Conservation (phyloP, 768 basidiomycete genomes). For the Termitomyces bulborhizus region DNA sequence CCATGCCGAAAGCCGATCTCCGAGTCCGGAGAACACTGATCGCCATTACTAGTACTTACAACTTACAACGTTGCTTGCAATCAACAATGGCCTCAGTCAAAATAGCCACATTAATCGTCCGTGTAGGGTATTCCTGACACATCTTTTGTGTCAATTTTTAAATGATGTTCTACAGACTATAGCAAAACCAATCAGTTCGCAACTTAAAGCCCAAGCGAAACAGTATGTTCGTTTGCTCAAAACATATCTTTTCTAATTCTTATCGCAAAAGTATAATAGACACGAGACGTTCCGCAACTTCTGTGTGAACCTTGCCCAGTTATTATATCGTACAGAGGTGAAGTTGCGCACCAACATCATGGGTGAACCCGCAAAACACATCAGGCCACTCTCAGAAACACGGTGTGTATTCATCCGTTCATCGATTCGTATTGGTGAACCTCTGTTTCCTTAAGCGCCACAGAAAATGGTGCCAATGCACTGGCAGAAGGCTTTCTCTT, state of each 20-base stretch:
- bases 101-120: constrained; percentile 66
- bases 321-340: constrained; percentile 69
- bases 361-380: constrained; percentile 65
- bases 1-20: neutral
- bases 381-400: constrained; percentile 74
- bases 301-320: constrained; percentile 71
- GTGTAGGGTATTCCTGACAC: constrained; percentile 22
- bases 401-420: constrained; percentile 36
- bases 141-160: neutral
- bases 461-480: constrained; percentile 81
- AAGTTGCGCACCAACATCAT: constrained; percentile 69
- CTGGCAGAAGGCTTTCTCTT: constrained; percentile 86
- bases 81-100: constrained; percentile 59
- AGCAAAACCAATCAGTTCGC: constrained; percentile 73
- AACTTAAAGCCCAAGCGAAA: constrained; percentile 64
- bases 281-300: constrained; percentile 67
- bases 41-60: no score
- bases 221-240: constrained; percentile 38
- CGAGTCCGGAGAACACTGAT: neutral
- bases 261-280: constrained; percentile 26
- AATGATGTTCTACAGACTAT: constrained; percentile 47
- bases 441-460: constrained; percentile 42
- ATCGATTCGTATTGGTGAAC: neutral
- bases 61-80: neutral
- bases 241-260: neutral